These are phyloP conservation scores for Xylariaceae sp. DNA, from an alignment of 2,329 filamentous ascomycete species.

Conservation along the genomic window DNA sequence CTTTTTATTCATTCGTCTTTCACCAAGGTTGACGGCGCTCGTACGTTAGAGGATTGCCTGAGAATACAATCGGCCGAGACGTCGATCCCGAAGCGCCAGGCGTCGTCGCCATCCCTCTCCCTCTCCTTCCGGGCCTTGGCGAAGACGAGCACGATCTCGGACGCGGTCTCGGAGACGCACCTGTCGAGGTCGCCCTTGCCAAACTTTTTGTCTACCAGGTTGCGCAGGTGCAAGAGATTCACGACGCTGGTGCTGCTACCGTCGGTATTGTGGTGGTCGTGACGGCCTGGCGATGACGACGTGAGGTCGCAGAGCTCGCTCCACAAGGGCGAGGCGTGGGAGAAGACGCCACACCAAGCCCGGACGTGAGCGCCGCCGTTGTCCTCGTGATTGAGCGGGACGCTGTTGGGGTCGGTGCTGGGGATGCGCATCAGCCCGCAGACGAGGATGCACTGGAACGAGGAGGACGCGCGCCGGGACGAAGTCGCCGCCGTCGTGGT, in stretches of 20 bases:
- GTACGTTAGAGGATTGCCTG: too few species aligned
- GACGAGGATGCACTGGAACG: constrained; percentile 5
- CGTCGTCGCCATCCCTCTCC: background rate
- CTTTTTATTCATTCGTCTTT: too few species aligned
- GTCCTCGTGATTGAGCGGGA: constrained; percentile 5
- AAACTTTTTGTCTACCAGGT: constrained; percentile 6
- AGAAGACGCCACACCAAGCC: constrained; percentile 6
- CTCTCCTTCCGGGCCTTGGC: background rate
- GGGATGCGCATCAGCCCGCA: constrained; percentile 7
- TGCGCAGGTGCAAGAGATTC: constrained; percentile 5
- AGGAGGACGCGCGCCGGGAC: too few species aligned
- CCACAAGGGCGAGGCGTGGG: constrained; percentile 4
- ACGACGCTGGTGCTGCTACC: background rate
- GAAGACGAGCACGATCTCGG: constrained; percentile 3
- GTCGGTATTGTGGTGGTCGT: too few species aligned
- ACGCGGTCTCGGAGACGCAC: constrained; percentile 5
- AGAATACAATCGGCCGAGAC: background rate
- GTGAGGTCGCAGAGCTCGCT: constrained; percentile 5
- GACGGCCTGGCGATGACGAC: too few species aligned
- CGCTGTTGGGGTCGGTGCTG: constrained; percentile 5
- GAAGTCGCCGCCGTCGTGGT: too few species aligned
- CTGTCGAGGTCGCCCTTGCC: constrained; percentile 4
- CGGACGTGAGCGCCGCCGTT: constrained; percentile 3
- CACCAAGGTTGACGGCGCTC: too few species aligned
- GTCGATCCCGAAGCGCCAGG: background rate